Percentiles rank a stretch among this genome's conserved stretches.
Conservation (phyloP, 306 rosid genomes). For the Quercus glauca region DNA sequence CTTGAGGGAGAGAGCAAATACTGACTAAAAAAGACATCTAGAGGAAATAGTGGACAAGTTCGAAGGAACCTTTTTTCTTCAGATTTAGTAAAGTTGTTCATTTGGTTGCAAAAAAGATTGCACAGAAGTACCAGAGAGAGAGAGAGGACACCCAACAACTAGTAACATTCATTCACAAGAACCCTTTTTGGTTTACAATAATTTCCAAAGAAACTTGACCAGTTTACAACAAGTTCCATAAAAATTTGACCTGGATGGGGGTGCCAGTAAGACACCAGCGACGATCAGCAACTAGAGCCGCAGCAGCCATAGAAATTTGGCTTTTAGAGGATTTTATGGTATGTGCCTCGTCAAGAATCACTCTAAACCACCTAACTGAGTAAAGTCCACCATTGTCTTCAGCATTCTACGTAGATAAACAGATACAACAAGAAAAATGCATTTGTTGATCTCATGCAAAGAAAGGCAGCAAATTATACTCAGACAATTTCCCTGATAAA, state of each 20-base stretch:
- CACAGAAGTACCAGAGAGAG: neutral
- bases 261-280: conserved; percentile 99
- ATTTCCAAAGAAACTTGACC: neutral
- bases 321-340: conserved; percentile 90
- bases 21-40: neutral
- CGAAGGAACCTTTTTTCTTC: neutral
- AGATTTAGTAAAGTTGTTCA: neutral
- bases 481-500: neutral
- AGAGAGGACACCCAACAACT: neutral
- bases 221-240: neutral
- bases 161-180: neutral
- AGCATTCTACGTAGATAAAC: conserved; percentile 48
- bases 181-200: neutral
- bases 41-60: neutral
- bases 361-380: conserved; percentile 90
- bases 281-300: conserved; percentile 77
- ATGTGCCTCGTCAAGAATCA: conserved; percentile 96
- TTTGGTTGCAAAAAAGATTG: neutral
- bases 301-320: conserved; percentile 76
- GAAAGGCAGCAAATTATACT: conserved; percentile 18
- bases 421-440: conserved; percentile 7
- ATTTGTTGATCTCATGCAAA: conserved; percentile 12
- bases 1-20: neutral
- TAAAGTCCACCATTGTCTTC: conserved; percentile 75
- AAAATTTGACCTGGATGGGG: conserved; percentile 75